Base-by-base conservation (phyloP, 2,329 filamentous ascomycete genomes). In the Venturia carpophila region DNA sequence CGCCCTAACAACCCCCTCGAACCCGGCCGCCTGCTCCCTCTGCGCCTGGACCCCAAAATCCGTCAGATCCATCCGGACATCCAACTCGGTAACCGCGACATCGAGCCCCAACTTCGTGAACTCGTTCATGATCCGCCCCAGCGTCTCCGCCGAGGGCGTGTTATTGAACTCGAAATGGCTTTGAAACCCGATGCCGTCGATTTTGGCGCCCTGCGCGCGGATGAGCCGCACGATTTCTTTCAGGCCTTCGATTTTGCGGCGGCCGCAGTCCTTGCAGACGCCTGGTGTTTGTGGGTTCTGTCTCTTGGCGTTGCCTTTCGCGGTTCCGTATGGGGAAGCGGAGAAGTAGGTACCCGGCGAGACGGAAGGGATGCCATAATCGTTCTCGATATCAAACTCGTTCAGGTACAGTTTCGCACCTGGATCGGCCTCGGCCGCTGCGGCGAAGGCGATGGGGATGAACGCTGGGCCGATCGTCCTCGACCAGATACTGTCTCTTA, bases 1-100 rank as follows among this genome's bases (percentile, higher is more conserved):
- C 15, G 79, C 84, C 63, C 80, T 78, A 67, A 80, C 79, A 27
- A 84, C 79, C 27, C 60, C 67, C 37, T 67, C 67, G 68, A 71
- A 71, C 61, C 70, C 68, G 15, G 45, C 63, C 9, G 39, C 45
- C 66, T 74, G 70, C 49, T 71, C 70, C 27, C 43, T 1, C 47
- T 62, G 52, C 21, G 21, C 56, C 13, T 3, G 24, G 3, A 21
- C 17, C 19, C 17, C 15, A 15, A 15, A 21, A 15, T 70, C 70
- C 0, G 67, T 66, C 1, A 70, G 70, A 39, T 60, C 67, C 37
- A 75, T 69, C 41, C 73, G 69, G 69, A 89, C 87, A 70, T 90
- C 87, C 21, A 88, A 78, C 75, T 88, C 85, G 2, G 85, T 87
- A 64, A 86, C 78, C 10, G 84, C 84, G 37, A 87, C 78, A 68